Conservation (phyloP, 208 protist species). For the Leishmania tropica region DNA sequence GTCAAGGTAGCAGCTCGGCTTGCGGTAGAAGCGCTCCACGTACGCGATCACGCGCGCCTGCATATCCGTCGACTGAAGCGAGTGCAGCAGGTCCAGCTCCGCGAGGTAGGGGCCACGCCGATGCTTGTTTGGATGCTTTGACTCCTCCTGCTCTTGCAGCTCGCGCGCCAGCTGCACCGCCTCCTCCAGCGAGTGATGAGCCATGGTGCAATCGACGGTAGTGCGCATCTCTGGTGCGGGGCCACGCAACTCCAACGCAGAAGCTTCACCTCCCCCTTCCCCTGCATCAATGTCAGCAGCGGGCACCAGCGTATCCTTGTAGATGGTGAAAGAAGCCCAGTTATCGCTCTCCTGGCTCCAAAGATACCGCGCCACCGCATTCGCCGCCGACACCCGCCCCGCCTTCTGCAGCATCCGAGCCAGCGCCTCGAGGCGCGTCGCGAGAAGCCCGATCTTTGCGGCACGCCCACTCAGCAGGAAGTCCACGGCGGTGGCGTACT, state of each 20-base stretch:
- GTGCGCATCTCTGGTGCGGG: constrained; percentile 33
- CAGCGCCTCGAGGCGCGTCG: constrained; percentile 78
- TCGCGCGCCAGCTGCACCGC: constrained; percentile 53
- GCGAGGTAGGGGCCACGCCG: constrained; percentile 82
- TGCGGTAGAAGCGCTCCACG: constrained; percentile 70
- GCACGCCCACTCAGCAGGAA: constrained; percentile 70
- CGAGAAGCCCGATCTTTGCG: constrained; percentile 64
- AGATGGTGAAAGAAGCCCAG: constrained; percentile 72
- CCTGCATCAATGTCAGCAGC: background rate
- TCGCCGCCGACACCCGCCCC: constrained; percentile 49
- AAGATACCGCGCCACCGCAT: constrained; percentile 59
- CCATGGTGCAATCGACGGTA: constrained; percentile 40
- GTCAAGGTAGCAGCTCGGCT: constrained; percentile 84
- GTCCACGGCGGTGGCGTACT: constrained; percentile 52
- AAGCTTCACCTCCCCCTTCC: background rate
- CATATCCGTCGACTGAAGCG: constrained; percentile 30
- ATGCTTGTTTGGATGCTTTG: constrained; percentile 36
- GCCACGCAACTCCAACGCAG: constrained; percentile 26
- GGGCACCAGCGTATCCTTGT: constrained; percentile 56
- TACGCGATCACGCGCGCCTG: constrained; percentile 57
- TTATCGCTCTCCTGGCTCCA: constrained; percentile 78
- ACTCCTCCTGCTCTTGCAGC: constrained; percentile 35
- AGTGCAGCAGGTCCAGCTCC: constrained; percentile 66
- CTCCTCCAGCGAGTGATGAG: constrained; percentile 46
- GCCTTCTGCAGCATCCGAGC: constrained; percentile 40